Conservation (phyloP, 2,329 filamentous ascomycete species). For the Pestalotiopsis sp. region DNA sequence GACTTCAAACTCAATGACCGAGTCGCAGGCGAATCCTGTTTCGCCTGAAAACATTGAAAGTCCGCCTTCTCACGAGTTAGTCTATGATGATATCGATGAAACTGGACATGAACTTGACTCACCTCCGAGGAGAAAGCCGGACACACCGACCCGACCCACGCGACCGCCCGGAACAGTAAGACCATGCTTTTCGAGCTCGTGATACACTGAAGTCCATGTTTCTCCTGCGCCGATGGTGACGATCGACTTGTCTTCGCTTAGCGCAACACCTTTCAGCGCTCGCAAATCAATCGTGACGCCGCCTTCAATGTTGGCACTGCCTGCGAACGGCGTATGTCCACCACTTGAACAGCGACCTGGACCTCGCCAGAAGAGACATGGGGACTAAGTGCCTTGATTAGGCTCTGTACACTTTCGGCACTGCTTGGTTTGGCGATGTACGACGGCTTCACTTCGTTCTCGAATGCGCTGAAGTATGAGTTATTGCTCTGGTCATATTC, state of each 20-base stretch:
- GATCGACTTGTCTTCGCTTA: constrained; percentile 17
- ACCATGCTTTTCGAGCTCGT: neutral
- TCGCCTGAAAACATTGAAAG: constrained; percentile 17
- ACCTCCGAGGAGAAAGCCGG: neutral
- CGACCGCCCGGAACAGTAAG: neutral
- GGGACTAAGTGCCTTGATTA: constrained; percentile 18
- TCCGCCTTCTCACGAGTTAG: constrained; percentile 1
- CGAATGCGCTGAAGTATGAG: constrained; percentile 27
- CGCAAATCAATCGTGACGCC: constrained; percentile 25
- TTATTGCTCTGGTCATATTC: constrained; percentile 21
- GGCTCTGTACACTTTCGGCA: constrained; percentile 16
- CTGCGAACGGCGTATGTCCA: constrained; percentile 18
- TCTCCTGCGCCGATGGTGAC: constrained; percentile 21
- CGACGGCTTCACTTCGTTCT: constrained; percentile 22
- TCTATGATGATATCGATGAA: too few species aligned
- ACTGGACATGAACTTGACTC: neutral
- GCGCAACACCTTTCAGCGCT: constrained; percentile 18
- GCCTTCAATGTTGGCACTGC: constrained; percentile 20
- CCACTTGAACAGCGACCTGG: neutral
- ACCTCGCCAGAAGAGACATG: constrained; percentile 18
- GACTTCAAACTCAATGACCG: constrained; percentile 21
- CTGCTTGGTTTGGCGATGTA: constrained; percentile 20
- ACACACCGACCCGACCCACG: neutral
- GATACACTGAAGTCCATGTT: neutral
- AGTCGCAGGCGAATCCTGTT: constrained; percentile 24